These are phyloP conservation scores for Psophocarpus tetragonolobus DNA, from an alignment of 306 rosid species.

Conservation along the genomic window DNA sequence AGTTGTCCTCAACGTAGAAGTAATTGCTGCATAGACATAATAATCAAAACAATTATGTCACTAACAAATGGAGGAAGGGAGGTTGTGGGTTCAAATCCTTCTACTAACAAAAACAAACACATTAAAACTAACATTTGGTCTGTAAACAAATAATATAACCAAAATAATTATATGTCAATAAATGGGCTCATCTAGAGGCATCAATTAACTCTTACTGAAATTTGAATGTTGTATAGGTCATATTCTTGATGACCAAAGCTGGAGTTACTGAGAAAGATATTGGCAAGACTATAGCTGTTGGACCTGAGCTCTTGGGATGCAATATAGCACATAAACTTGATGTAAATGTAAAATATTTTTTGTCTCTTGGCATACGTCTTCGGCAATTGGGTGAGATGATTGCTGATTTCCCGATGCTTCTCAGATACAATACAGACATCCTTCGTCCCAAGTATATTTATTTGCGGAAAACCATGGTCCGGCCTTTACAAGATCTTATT, in stretches of 20 bases:
- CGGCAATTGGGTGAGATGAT: slow-evolving; percentile 77
- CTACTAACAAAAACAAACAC: too few relatives aligned
- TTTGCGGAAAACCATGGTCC: slow-evolving; percentile 84
- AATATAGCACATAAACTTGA: slow-evolving; percentile 80
- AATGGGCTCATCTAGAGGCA: not conserved
- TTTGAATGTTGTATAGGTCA: slow-evolving; percentile 55
- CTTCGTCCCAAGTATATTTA: slow-evolving; percentile 83
- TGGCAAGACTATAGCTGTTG: slow-evolving; percentile 80
- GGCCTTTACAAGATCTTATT: slow-evolving; percentile 72
- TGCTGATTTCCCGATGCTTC: slow-evolving; percentile 89
- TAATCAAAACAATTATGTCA: not conserved
- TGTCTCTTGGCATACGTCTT: slow-evolving; percentile 76
- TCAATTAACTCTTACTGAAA: slow-evolving; percentile 37
- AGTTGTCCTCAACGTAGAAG: not conserved
- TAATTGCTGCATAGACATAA: not conserved
- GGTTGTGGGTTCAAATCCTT: too few relatives aligned
- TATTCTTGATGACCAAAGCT: slow-evolving; percentile 87
- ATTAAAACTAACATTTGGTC: too few relatives aligned
- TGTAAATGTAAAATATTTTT: slow-evolving; percentile 67
- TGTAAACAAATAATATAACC: too few relatives aligned
- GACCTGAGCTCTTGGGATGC: slow-evolving; percentile 92
- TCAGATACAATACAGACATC: slow-evolving; percentile 69
- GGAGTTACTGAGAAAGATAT: slow-evolving; percentile 75
- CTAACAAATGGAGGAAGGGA: too few relatives aligned
- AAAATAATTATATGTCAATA: slow-evolving; percentile 8